Percentiles rank a stretch among this genome's conserved stretches.
Evolutionary conservation across 2,329 filamentous ascomycete genomes (phyloP).

Genomic region (Stagonosporopsis vannaccii): DNA sequence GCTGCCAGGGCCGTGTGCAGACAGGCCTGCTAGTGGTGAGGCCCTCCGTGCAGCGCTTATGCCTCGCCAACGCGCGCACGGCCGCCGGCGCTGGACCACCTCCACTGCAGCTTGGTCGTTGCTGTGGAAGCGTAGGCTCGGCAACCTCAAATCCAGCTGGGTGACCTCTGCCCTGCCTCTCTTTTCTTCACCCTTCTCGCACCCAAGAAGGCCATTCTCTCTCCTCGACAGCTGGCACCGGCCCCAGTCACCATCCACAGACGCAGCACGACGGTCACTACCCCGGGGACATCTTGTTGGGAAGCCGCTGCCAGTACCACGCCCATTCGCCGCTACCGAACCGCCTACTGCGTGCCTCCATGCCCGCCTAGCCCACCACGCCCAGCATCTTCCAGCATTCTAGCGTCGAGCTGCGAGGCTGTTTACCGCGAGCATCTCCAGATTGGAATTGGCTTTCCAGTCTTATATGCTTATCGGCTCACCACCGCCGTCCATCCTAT

Average conservation of each 20-base stretch:
- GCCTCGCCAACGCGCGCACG: slow-evolving; percentile 30
- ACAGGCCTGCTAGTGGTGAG: slow-evolving; percentile 36
- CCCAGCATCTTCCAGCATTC: slow-evolving; percentile 21
- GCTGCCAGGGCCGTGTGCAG: slow-evolving; percentile 32
- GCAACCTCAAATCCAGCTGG: slow-evolving; percentile 49
- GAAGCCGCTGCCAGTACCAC: slow-evolving; percentile 25
- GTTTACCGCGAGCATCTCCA: slow-evolving; percentile 46
- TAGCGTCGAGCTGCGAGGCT: slow-evolving; percentile 23
- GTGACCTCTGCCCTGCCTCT: slow-evolving; percentile 36
- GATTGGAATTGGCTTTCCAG: slow-evolving; percentile 51
- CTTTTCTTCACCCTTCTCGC: slow-evolving; percentile 49
- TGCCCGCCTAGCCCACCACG: slow-evolving; percentile 26
- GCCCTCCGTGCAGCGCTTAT: slow-evolving; percentile 38
- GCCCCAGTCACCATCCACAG: slow-evolving; percentile 24
- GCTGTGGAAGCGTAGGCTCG: slow-evolving; percentile 31
- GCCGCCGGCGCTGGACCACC: slow-evolving; percentile 30
- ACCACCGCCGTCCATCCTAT: slow-evolving; percentile 25
- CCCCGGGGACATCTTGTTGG: slow-evolving; percentile 29
- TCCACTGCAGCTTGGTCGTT: slow-evolving; percentile 32
- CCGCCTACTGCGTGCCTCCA: slow-evolving; percentile 27
- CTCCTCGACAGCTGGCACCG: slow-evolving; percentile 17
- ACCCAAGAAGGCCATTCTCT: slow-evolving; percentile 47
- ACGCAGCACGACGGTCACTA: slow-evolving; percentile 31
- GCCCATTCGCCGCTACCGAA: slow-evolving; percentile 29
- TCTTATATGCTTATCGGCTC: slow-evolving; percentile 49